Evolutionary conservation across 176 grass and related monocot species (phyloP), one percentile per base, ranked within the genome.

Genomic region (Bothriochloa decipiens): DNA sequence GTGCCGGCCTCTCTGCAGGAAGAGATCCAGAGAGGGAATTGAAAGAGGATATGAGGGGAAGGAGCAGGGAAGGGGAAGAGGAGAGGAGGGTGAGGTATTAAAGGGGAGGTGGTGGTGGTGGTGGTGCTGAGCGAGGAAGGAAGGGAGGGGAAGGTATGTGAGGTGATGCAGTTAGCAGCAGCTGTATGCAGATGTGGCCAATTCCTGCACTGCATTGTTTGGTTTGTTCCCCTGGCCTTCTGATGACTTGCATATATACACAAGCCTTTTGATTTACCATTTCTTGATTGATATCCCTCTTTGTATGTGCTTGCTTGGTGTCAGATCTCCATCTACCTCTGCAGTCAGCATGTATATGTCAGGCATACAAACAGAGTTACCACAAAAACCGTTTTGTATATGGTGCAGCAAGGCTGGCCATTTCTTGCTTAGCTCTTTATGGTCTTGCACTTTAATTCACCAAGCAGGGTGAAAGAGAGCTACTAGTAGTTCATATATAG

Each of bases 1-100:
- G 80, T 79, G 77, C 40, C 62, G 7, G 6, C 80, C 37, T 81
- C 66, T 52, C 64, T 70, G 77, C 80, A 68, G 80, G 16, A 60
- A 62, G 84, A 86, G 74, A 83, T 86, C 80, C 68, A 74, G 84
- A 79, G 88, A 79, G 58, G 88, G 68, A 83, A 86, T 5, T 16
- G 49, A 25, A 47, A 74, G 69, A 68, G 37, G 68, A 86, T 58
- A 9, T 47, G 65, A 86, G 73, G 72, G 65, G 79, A 67, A 67
- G 29, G 65, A 0, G 78, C 64, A 70, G 29, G 86, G 65, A 72
- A 6, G 65, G 40, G 27, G 45, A 6, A 58, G 67, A 50, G 66
- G 72, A 8, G 35, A 74, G 73, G 53, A 74, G 28, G 39, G 74
- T 20, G 41, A 60, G 84, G 39, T 87, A 87, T 87, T 84, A 84